phyloP scores from a whole-genome alignment of 441 rosid genomes.

The Syzygium malaccense region DNA sequence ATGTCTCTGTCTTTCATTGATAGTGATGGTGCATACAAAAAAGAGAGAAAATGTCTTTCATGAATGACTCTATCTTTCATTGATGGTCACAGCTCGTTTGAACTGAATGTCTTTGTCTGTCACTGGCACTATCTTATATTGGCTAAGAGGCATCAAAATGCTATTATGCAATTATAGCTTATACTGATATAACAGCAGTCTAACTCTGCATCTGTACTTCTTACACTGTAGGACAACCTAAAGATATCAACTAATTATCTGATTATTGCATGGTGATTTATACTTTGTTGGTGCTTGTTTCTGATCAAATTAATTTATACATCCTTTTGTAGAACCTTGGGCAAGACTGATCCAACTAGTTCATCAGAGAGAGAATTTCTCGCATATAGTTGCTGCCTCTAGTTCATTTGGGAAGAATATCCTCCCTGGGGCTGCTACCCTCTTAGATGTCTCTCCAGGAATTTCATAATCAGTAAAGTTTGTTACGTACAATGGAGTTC shows the following conservation, averaged over 20 bases:
- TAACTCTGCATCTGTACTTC: too few relatives aligned
- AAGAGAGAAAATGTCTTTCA: neutral
- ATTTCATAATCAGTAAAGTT: conserved; percentile 42
- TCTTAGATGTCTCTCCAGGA: too few relatives aligned
- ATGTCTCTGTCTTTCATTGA: neutral
- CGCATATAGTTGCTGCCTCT: conserved; percentile 48
- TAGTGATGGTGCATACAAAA: neutral
- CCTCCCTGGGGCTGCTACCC: conserved; percentile 73
- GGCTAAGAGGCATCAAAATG: neutral
- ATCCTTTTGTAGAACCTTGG: conserved; percentile 73
- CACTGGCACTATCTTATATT: neutral
- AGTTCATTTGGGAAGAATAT: conserved; percentile 78
- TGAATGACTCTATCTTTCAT: too few relatives aligned
- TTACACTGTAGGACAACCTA: neutral
- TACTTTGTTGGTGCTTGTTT: conserved; percentile 50
- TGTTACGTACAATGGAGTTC: conserved; percentile 39
- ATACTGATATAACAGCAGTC: neutral
- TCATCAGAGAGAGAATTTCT: conserved; percentile 49
- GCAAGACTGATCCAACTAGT: conserved; percentile 60
- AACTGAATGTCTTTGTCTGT: too few relatives aligned
- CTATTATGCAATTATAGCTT: neutral
- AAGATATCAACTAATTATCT: neutral
- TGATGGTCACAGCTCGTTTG: too few relatives aligned
- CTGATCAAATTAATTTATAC: conserved; percentile 50
- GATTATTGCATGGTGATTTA: neutral